Evolutionary conservation across 2,329 filamentous ascomycete genomes (phyloP).

Genomic region (Pezicula radicicola): DNA sequence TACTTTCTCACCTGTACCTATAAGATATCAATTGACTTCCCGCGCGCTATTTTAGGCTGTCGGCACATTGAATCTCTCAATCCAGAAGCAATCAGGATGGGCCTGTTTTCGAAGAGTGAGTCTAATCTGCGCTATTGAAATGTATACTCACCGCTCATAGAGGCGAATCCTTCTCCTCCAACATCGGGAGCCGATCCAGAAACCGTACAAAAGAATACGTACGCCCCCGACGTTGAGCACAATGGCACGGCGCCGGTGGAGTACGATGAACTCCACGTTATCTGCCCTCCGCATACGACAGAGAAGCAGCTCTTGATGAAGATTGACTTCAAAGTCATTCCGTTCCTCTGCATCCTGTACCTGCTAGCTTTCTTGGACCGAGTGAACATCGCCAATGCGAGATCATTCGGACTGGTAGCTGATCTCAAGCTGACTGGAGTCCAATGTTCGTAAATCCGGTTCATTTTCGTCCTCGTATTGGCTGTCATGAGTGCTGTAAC

Average conservation of each 20-base stretch:
- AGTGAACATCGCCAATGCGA: slow-evolving; percentile 79
- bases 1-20: too few relatives aligned
- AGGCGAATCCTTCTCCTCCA: slow-evolving; percentile 10
- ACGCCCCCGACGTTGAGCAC: slow-evolving; percentile 18
- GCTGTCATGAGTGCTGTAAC: too few relatives aligned
- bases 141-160: slow-evolving; percentile 4
- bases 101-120: slow-evolving; percentile 1
- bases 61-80: too few relatives aligned
- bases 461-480: too few relatives aligned
- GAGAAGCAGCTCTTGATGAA: slow-evolving; percentile 65
- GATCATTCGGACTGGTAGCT: slow-evolving; percentile 58
- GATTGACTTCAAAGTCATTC: slow-evolving; percentile 70
- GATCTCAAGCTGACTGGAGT: slow-evolving; percentile 59
- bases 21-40: not conserved
- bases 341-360: slow-evolving; percentile 71
- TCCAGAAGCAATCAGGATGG: not conserved
- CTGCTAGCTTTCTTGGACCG: slow-evolving; percentile 67
- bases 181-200: slow-evolving; percentile 19
- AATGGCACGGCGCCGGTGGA: slow-evolving; percentile 5
- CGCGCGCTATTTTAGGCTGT: too few relatives aligned
- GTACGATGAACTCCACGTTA: slow-evolving; percentile 23
- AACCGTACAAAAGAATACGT: slow-evolving; percentile 16
- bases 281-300: slow-evolving; percentile 30
- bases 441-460: slow-evolving; percentile 37
- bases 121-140: too few relatives aligned